phyloP scores from a whole-genome alignment of 495 filamentous ascomycete genomes.

The Tuber indicum region DNA sequence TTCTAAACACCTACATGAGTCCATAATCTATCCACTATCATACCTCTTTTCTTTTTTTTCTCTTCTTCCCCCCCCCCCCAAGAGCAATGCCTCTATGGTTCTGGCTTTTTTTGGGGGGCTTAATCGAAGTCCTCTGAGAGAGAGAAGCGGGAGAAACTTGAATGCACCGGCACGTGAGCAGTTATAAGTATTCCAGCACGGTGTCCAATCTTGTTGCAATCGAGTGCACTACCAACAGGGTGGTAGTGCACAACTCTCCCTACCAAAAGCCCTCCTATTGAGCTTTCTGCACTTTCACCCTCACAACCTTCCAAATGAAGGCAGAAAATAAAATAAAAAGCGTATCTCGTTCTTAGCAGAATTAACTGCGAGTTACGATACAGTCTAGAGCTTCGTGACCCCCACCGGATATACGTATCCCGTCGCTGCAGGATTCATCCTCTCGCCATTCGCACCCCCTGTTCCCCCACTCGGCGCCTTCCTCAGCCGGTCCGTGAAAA shows the following conservation, averaged over 20 bases:
- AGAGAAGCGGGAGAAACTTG: too few species aligned
- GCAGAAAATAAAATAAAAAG: not conserved
- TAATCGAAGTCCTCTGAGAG: not conserved
- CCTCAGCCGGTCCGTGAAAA: constrained; percentile 53
- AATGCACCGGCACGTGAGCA: too few species aligned
- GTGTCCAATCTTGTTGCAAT: not conserved
- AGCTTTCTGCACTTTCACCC: not conserved
- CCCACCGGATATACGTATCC: constrained; percentile 48
- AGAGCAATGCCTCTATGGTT: not conserved
- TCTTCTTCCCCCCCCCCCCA: too few species aligned
- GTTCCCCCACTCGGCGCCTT: constrained; percentile 42
- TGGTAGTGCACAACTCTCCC: not conserved
- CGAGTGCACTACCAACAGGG: too few species aligned
- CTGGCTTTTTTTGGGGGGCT: not conserved
- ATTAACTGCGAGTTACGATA: too few species aligned
- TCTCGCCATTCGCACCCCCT: constrained; percentile 18
- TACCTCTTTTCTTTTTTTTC: too few species aligned
- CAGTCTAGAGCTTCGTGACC: not conserved
- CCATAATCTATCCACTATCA: too few species aligned
- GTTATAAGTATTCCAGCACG: too few species aligned
- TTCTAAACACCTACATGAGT: too few species aligned
- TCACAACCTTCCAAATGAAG: not conserved
- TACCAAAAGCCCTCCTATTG: not conserved
- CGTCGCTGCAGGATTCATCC: constrained; percentile 48
- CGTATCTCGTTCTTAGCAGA: not conserved